Evolutionary conservation across 257 asterid species (phyloP), one percentile per base, ranked within the genome.

Genomic region (Cordia subcordata): DNA sequence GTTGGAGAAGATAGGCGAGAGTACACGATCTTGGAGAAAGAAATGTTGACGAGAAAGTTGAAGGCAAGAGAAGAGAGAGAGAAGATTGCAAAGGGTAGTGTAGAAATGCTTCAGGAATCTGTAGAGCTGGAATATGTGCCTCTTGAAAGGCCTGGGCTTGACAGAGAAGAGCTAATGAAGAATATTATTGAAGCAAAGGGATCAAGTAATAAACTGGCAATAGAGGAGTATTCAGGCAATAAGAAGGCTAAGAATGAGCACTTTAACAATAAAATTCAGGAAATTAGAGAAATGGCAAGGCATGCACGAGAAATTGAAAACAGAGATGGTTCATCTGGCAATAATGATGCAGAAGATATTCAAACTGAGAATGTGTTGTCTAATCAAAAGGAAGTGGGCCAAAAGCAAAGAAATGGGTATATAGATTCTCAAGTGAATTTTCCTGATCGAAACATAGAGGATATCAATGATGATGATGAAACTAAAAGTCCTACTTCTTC

Each of bases 201-300:
- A 68, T 69, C 73, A 45, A 70, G 38, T 66, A 49, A 67, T 60
- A 65, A 74, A 44, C 55, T 54, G 16, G 66, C 37, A 49, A 32
- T 39, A 8, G 52, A 52, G 16, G 78, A 81, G 60, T 39, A 57
- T 45, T 18, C 68, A 21, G 63, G 72, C 44, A 63, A 60, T 46
- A 64, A 68, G 57, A 63, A 49, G 16, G 18, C 50, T 27, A 4
- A 39, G 13, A 44, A 67, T 72, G 67, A 58, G 57, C 83, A 79
- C 59, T 78, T 79, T 63, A 64, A 71, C 27, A 49, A 75, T 17
- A 75, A 81, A 68, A 78, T 84, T 60, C 78, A 78, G 66, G 91
- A 88, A 64, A 92, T 88, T 54, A 77, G 77, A 77, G 64, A 60
- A 64, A 81, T 92, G 96, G 96, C 96, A 4, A 80, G 85, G 68